Conservation (phyloP, 2,329 filamentous ascomycete species). For the Pyrenochaeta sp. region DNA sequence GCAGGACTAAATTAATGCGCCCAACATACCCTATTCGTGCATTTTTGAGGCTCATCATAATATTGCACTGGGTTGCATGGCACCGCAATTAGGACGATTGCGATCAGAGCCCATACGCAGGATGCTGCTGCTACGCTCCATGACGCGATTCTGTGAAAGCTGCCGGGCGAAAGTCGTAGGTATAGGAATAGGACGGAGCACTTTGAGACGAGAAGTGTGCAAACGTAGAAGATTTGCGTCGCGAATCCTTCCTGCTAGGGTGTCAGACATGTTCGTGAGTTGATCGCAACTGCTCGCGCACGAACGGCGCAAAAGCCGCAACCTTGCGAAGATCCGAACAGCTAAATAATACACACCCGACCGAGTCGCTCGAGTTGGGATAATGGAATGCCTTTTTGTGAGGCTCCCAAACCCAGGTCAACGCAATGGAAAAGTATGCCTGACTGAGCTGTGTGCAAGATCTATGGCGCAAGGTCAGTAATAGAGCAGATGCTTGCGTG, state of each 20-base stretch:
- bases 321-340: constrained; percentile 15
- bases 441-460: constrained; percentile 39
- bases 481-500: neutral
- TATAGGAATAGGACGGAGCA: constrained; percentile 39
- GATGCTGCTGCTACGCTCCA: constrained; percentile 29
- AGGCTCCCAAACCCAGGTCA: constrained; percentile 34
- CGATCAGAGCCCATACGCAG: constrained; percentile 30
- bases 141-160: constrained; percentile 28
- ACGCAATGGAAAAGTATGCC: constrained; percentile 36
- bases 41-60: constrained; percentile 22
- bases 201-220: constrained; percentile 40
- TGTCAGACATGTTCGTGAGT: constrained; percentile 18
- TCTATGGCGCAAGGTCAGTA: constrained; percentile 24
- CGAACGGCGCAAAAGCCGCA: constrained; percentile 11
- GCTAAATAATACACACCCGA: constrained; percentile 26
- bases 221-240: constrained; percentile 41
- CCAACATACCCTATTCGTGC: constrained; percentile 32
- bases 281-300: neutral
- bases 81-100: constrained; percentile 36
- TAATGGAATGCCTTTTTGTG: constrained; percentile 20
- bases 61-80: constrained; percentile 35
- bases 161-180: constrained; percentile 36
- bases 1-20: neutral
- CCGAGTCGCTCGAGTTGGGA: constrained; percentile 30
- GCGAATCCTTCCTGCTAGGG: constrained; percentile 37